Conservation (phyloP, 2,329 filamentous ascomycete genomes). For the Beauveria sp. region DNA sequence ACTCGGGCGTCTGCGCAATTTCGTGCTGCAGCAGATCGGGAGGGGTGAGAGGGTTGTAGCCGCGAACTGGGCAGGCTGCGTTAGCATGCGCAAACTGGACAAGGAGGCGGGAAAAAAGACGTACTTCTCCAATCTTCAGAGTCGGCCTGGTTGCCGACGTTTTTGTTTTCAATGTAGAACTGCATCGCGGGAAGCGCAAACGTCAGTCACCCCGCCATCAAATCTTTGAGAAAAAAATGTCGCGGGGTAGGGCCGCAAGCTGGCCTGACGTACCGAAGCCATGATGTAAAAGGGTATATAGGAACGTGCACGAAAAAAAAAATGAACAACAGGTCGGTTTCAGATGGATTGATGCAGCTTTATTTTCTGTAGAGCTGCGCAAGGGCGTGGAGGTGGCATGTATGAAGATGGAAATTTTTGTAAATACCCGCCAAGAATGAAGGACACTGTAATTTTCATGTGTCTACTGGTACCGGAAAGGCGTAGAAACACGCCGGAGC, state of each 20-base stretch:
- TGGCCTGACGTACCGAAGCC: constrained; percentile 13
- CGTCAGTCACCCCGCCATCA: constrained; percentile 23
- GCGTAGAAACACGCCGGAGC: neutral
- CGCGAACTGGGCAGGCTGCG: constrained; percentile 52
- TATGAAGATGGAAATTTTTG: neutral
- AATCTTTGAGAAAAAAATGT: neutral
- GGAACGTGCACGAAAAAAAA: neutral
- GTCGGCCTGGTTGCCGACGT: constrained; percentile 65
- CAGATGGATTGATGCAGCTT: neutral
- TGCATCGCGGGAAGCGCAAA: constrained; percentile 14
- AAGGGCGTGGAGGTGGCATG: neutral
- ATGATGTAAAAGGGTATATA: constrained; percentile 4
- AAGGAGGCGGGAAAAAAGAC: constrained; percentile 19
- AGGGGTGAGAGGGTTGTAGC: constrained; percentile 85
- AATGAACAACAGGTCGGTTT: neutral
- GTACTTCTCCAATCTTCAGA: constrained; percentile 79
- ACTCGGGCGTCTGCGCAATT: constrained; percentile 59
- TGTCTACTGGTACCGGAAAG: neutral
- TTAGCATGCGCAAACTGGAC: constrained; percentile 14
- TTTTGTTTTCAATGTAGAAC: constrained; percentile 73
- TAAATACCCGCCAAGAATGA: neutral
- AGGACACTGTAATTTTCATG: neutral
- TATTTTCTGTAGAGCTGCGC: neutral
- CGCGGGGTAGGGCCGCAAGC: constrained; percentile 10
- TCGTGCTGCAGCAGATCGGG: constrained; percentile 83